phyloP scores from a whole-genome alignment of 208 protist species.

The Blechomonas ayalai region DNA sequence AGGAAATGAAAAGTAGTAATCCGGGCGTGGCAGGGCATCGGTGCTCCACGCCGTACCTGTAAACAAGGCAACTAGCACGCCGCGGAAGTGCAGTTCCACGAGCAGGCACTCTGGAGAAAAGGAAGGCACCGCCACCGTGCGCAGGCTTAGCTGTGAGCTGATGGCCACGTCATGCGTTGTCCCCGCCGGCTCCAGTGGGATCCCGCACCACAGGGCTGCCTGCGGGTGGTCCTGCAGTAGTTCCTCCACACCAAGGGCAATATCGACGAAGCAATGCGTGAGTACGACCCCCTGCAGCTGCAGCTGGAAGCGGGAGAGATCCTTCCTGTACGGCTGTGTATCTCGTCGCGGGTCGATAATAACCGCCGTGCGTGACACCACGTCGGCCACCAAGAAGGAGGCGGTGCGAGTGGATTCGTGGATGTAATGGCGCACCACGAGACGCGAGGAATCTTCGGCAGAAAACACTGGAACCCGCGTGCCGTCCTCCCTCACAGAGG shows the following conservation, averaged over 20 bases:
- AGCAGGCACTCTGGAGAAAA: slow-evolving; percentile 66
- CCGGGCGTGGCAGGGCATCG: slow-evolving; percentile 46
- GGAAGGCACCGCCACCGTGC: slow-evolving; percentile 32
- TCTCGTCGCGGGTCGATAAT: slow-evolving; percentile 51
- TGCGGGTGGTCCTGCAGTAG: slow-evolving; percentile 18
- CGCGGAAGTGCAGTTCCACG: slow-evolving; percentile 38
- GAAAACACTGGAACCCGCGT: too few relatives aligned
- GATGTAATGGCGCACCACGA: slow-evolving; percentile 68
- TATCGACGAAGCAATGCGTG: slow-evolving; percentile 70
- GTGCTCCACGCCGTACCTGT: slow-evolving; percentile 46
- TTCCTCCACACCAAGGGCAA: slow-evolving; percentile 26
- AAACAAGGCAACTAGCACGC: slow-evolving; percentile 36
- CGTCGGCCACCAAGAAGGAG: slow-evolving; percentile 58
- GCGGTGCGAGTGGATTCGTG: slow-evolving; percentile 62
- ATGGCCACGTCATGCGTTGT: slow-evolving; percentile 7
- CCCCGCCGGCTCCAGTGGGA: slow-evolving; percentile 11
- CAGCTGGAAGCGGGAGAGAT: slow-evolving; percentile 26
- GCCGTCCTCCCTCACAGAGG: too few relatives aligned
- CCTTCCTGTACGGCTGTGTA: slow-evolving; percentile 23
- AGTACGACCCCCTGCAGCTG: slow-evolving; percentile 31
- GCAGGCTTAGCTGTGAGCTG: slow-evolving; percentile 15
- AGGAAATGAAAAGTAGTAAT: slow-evolving; percentile 26
- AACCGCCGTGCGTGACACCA: slow-evolving; percentile 5
- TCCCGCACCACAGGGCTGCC: slow-evolving; percentile 17
- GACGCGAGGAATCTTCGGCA: neutral